A percentile compares a stretch with the other conserved stretches of the same genome.
These are phyloP conservation scores for Buddleja alternifolia DNA, from an alignment of 257 asterid genomes.

Conservation along the genomic window DNA sequence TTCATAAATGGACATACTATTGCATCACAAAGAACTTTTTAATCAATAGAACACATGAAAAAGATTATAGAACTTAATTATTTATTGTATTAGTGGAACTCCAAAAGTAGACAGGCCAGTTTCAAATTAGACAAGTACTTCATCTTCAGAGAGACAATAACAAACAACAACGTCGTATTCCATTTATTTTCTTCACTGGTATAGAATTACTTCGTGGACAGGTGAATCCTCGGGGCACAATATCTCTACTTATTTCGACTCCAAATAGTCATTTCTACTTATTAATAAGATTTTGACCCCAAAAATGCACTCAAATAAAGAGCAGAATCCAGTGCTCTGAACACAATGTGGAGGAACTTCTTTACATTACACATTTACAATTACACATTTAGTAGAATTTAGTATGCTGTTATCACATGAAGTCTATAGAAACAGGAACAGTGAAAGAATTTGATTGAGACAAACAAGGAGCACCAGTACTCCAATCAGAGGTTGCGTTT, in stretches of 20 bases:
- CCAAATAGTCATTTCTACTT: background rate
- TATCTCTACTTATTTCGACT: constrained; percentile 14
- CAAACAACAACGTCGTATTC: background rate
- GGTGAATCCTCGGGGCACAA: too few relatives aligned
- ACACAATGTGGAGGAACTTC: too few relatives aligned
- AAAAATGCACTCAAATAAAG: too few relatives aligned
- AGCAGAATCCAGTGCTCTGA: too few relatives aligned
- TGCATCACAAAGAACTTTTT: constrained; percentile 1
- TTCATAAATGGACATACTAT: background rate
- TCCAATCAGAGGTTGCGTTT: background rate
- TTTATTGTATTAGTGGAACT: background rate
- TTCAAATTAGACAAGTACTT: background rate
- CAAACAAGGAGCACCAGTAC: constrained; percentile 7
- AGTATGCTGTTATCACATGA: background rate
- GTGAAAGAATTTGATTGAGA: background rate
- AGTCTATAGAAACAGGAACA: background rate
- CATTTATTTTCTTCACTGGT: background rate
- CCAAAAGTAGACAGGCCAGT: background rate
- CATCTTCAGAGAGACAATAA: background rate
- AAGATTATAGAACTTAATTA: too few relatives aligned
- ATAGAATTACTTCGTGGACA: too few relatives aligned
- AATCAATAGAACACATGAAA: too few relatives aligned
- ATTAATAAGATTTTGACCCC: too few relatives aligned
- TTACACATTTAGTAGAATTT: too few relatives aligned
- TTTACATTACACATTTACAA: background rate